Evolutionary conservation across 495 filamentous ascomycete species (phyloP).

Genomic region (Jackrogersella multiformis): DNA sequence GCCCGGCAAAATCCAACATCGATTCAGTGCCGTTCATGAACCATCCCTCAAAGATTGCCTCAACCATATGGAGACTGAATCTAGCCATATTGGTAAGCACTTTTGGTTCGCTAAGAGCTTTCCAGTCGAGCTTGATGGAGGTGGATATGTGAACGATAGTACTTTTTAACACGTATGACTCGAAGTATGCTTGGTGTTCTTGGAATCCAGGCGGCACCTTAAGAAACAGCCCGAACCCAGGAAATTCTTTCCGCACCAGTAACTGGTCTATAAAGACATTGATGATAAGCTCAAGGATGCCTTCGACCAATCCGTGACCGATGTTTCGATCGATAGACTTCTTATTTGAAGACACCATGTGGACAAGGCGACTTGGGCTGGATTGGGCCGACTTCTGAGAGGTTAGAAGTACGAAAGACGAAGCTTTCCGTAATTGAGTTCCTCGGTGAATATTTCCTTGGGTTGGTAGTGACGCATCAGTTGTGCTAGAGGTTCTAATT

Average conservation of each 20-base stretch:
- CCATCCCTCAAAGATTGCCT: slow-evolving; percentile 95
- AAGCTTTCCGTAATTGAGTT: slow-evolving; percentile 73
- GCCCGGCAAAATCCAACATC: slow-evolving; percentile 87
- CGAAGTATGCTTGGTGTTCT: slow-evolving; percentile 93
- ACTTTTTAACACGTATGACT: slow-evolving; percentile 84
- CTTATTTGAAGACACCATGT: slow-evolving; percentile 67
- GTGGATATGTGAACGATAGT: slow-evolving; percentile 76
- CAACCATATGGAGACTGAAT: slow-evolving; percentile 79
- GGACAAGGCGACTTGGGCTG: slow-evolving; percentile 68
- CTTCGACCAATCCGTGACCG: slow-evolving; percentile 76
- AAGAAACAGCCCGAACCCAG: slow-evolving; percentile 86
- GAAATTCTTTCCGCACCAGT: slow-evolving; percentile 84
- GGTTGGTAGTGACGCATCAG: slow-evolving; percentile 51
- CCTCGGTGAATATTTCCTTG: slow-evolving; percentile 55
- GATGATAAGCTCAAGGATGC: slow-evolving; percentile 76
- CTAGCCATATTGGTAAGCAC: slow-evolving; percentile 86
- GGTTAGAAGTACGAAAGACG: slow-evolving; percentile 88
- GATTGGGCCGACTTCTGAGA: slow-evolving; percentile 68
- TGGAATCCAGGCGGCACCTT: slow-evolving; percentile 91
- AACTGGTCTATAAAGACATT: slow-evolving; percentile 85
- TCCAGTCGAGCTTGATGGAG: slow-evolving; percentile 73
- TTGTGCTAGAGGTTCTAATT: slow-evolving; percentile 71
- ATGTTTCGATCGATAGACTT: slow-evolving; percentile 59
- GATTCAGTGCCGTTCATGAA: slow-evolving; percentile 85
- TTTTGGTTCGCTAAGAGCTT: slow-evolving; percentile 79